Evolutionary conservation across 306 rosid genomes (phyloP), one percentile per base, ranked within the genome.

Genomic region (Astragalus glycyphyllos): DNA sequence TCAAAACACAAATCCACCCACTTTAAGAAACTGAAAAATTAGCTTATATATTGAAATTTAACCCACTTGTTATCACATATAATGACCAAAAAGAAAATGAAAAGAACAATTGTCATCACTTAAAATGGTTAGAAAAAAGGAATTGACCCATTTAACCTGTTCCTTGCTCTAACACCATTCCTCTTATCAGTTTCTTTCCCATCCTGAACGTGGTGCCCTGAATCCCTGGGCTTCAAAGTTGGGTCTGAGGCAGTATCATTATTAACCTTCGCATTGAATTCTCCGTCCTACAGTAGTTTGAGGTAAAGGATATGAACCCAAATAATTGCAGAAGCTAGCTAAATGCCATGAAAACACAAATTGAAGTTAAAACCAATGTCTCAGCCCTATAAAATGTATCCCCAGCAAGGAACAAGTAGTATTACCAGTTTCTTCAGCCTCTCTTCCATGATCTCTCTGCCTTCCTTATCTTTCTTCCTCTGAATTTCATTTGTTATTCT

Each of bases 271-370:
- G 73, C 77, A 76, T 87, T 96, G 82, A 77, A 85, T 86, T 89
- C 87, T 78, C 84, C 97, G 75, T 95, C 99, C 99, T 95, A 95
- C 99, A 95, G 99, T 87, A 91, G 99, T 95, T 91, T 87, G 99
- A 95, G 99, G 99, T 82, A 95, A 95, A 91, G 96, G 97, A 86
- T 91, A 95, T 95, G 99, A 95, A 86, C 99, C 99, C 97, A 91
- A 91, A 95, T 91, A 89, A 94, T 94, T 91, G 99, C 92, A 91
- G 99, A 94, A 94, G 96, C 97, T 89, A 86, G 96, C 99, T 95
- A 97, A 95, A 79, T 71, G 87, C 89, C 87, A 86, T 85, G 86
- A 81, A 89, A 91, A 91, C 91, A 90, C 85, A 76, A 83, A 80
- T 85, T 58, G 40, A 87, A 89, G 97, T 95, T 89, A 95, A 87